Evolutionary conservation across 1,139 yeast species (phyloP).

Genomic region (Blastobotrys persicus): DNA sequence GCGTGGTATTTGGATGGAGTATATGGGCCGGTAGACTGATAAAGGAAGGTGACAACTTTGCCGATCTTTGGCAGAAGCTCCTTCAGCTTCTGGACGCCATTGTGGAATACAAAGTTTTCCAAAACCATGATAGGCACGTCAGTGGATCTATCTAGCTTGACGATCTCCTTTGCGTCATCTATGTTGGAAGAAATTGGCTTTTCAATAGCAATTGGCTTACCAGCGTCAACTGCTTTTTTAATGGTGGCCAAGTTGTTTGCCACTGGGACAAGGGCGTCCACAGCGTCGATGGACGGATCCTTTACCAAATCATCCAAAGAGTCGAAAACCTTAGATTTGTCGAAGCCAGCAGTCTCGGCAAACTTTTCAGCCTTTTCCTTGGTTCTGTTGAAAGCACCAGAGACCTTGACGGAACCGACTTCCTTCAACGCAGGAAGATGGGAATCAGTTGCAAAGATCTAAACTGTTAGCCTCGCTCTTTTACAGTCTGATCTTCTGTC

Average conservation of each 20-base stretch:
- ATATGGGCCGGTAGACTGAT: slow-evolving; percentile 80
- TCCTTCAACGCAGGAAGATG: slow-evolving; percentile 74
- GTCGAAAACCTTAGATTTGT: slow-evolving; percentile 54
- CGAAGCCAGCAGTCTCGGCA: slow-evolving; percentile 61
- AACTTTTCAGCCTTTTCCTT: slow-evolving; percentile 74
- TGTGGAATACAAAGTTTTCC: slow-evolving; percentile 80
- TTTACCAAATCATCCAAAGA: slow-evolving; percentile 60
- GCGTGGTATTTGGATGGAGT: slow-evolving; percentile 58
- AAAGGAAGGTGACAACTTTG: slow-evolving; percentile 68
- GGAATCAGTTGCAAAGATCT: slow-evolving; percentile 74
- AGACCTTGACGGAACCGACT: slow-evolving; percentile 44
- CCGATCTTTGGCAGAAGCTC: slow-evolving; percentile 70
- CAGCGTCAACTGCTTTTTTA: slow-evolving; percentile 58
- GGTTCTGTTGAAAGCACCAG: slow-evolving; percentile 79
- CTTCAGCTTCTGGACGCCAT: slow-evolving; percentile 52
- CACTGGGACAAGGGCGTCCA: slow-evolving; percentile 86
- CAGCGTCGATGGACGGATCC: slow-evolving; percentile 63
- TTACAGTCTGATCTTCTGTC: too few species aligned
- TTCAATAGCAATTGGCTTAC: slow-evolving; percentile 77
- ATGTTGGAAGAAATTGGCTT: slow-evolving; percentile 90
- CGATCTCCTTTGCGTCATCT: slow-evolving; percentile 76
- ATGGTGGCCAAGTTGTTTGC: slow-evolving; percentile 70
- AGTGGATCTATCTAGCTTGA: slow-evolving; percentile 55
- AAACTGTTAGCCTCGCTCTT: too few species aligned
- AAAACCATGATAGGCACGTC: slow-evolving; percentile 69